Conservation (phyloP, 2,329 filamentous ascomycete genomes). For the Chaetomium olivaceum region DNA sequence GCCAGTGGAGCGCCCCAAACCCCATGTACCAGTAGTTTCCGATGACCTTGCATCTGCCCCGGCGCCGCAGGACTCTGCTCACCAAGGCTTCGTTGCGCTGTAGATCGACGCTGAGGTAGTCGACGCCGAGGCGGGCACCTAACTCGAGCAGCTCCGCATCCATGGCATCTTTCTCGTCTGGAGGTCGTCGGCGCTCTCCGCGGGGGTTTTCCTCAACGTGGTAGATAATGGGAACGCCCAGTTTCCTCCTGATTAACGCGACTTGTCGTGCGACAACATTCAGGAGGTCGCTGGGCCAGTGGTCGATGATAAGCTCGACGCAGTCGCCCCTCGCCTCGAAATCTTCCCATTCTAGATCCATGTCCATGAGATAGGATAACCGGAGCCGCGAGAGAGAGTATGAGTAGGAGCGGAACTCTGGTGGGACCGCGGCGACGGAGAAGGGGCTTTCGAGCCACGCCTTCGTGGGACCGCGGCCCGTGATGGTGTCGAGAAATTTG, state of each 20-base stretch:
- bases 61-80: slow-evolving; percentile 50
- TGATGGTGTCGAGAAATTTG: slow-evolving; percentile 59
- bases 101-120: slow-evolving; percentile 65
- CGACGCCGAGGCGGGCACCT: slow-evolving; percentile 65
- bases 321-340: slow-evolving; percentile 61
- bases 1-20: slow-evolving; percentile 55
- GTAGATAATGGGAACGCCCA: slow-evolving; percentile 58
- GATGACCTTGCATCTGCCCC: slow-evolving; percentile 61
- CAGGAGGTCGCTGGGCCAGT: slow-evolving; percentile 53
- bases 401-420: slow-evolving; percentile 59
- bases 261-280: slow-evolving; percentile 56
- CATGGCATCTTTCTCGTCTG: slow-evolving; percentile 43
- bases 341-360: slow-evolving; percentile 51
- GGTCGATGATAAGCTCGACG: slow-evolving; percentile 61
- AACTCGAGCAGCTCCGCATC: slow-evolving; percentile 63
- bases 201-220: slow-evolving; percentile 55
- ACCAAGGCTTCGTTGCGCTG: slow-evolving; percentile 54
- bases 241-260: slow-evolving; percentile 56
- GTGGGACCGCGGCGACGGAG: slow-evolving; percentile 58
- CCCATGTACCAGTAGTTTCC: slow-evolving; percentile 55
- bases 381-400: slow-evolving; percentile 64
- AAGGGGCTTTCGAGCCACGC: slow-evolving; percentile 61
- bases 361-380: slow-evolving; percentile 57
- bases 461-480: slow-evolving; percentile 52
- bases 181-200: slow-evolving; percentile 42